Evolutionary conservation across 2,329 filamentous ascomycete genomes (phyloP).

Genomic region (Penicillium sp.): DNA sequence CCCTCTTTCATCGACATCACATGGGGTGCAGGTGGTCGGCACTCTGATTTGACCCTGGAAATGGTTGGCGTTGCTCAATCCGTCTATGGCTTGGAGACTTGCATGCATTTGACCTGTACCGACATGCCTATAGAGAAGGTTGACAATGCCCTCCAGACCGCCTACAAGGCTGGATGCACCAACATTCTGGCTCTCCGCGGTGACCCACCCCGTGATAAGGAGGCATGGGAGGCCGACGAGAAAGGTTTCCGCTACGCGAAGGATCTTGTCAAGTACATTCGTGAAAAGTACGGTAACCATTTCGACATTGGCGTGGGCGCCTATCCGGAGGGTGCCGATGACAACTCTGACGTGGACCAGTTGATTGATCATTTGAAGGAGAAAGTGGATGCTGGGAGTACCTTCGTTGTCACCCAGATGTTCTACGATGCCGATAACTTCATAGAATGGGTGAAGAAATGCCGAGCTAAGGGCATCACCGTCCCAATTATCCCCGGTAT

Average conservation of each 20-base stretch:
- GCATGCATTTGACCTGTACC: slow-evolving; percentile 98
- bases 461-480: slow-evolving; percentile 78
- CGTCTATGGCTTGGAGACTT: slow-evolving; percentile 93
- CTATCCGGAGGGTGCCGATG: slow-evolving; percentile 93
- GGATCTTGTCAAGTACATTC: slow-evolving; percentile 84
- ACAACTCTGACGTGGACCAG: slow-evolving; percentile 80
- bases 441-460: slow-evolving; percentile 82
- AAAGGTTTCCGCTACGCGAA: slow-evolving; percentile 88
- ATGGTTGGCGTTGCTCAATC: slow-evolving; percentile 97
- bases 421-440: slow-evolving; percentile 98
- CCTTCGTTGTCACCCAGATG: slow-evolving; percentile 98
- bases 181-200: slow-evolving; percentile 94
- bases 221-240: slow-evolving; percentile 86
- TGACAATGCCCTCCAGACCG: slow-evolving; percentile 79
- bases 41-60: slow-evolving; percentile 90
- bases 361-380: slow-evolving; percentile 93
- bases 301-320: slow-evolving; percentile 98
- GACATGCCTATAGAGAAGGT: slow-evolving; percentile 95
- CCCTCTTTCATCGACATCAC: slow-evolving; percentile 98
- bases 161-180: slow-evolving; percentile 92
- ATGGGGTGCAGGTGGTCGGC: slow-evolving; percentile 91
- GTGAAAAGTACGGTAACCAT: slow-evolving; percentile 75
- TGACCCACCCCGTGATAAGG: slow-evolving; percentile 88
- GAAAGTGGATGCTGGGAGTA: slow-evolving; percentile 90
- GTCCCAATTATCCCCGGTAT: slow-evolving; percentile 83